These are phyloP conservation scores for Hansenula sp. DNA, from an alignment of 1,139 yeast genomes.

Conservation along the genomic window DNA sequence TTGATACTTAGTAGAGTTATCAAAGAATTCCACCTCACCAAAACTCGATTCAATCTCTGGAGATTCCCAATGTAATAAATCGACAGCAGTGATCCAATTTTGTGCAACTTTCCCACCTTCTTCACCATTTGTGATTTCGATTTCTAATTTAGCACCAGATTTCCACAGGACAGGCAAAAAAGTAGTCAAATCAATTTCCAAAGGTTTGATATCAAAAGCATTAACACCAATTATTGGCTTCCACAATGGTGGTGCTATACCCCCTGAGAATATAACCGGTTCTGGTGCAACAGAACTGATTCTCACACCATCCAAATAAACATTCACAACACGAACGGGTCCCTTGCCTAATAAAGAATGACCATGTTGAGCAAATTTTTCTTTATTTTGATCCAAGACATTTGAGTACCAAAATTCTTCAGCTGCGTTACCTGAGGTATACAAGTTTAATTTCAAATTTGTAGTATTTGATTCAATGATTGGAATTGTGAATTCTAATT, in stretches of 20 bases:
- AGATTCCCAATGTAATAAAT: slow-evolving; percentile 59
- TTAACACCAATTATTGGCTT: slow-evolving; percentile 67
- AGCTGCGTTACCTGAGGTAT: slow-evolving; percentile 70
- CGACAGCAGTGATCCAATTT: slow-evolving; percentile 73
- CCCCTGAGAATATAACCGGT: slow-evolving; percentile 73
- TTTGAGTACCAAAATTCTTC: slow-evolving; percentile 87
- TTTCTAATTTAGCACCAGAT: slow-evolving; percentile 28
- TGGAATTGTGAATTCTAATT: slow-evolving; percentile 38
- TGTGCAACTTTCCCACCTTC: slow-evolving; percentile 46
- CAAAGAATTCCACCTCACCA: slow-evolving; percentile 35
- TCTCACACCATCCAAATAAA: slow-evolving; percentile 44
- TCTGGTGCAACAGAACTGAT: slow-evolving; percentile 51
- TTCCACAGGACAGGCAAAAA: slow-evolving; percentile 63
- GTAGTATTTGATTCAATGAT: slow-evolving; percentile 21
- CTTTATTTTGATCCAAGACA: slow-evolving; percentile 44
- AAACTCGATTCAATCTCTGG: slow-evolving; percentile 31
- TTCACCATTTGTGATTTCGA: slow-evolving; percentile 58
- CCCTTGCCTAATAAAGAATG: slow-evolving; percentile 55
- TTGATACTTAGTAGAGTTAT: slow-evolving; percentile 22
- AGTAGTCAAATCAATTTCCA: slow-evolving; percentile 65
- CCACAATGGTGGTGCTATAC: slow-evolving; percentile 77
- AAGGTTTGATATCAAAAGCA: slow-evolving; percentile 68
- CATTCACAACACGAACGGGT: slow-evolving; percentile 53
- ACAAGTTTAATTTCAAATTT: slow-evolving; percentile 41
- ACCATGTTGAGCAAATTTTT: slow-evolving; percentile 34